phyloP scores from a whole-genome alignment of 768 basidiomycete genomes.

The Tricholoma sp. region DNA sequence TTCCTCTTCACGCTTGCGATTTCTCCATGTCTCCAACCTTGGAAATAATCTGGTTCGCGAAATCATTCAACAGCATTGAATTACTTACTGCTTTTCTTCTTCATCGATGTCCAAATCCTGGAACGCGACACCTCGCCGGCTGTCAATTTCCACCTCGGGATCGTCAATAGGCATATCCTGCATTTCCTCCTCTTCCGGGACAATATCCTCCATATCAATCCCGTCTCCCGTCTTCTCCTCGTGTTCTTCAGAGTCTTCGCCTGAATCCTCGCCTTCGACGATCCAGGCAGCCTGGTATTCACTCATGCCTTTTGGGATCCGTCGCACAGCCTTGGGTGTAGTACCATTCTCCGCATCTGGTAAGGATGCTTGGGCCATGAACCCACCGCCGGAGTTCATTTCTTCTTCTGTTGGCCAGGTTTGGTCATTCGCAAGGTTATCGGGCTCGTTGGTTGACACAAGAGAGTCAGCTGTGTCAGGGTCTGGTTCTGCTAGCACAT shows the following conservation, averaged over 20 bases:
- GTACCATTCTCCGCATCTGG: conserved; percentile 68
- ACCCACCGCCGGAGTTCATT: conserved; percentile 45
- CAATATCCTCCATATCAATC: conserved; percentile 33
- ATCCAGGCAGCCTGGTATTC: conserved; percentile 98
- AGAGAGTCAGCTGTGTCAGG: conserved; percentile 74
- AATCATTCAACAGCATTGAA: neutral
- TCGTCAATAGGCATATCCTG: conserved; percentile 52
- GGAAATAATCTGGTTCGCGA: conserved; percentile 7
- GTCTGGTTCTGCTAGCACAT: conserved; percentile 59
- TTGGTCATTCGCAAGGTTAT: conserved; percentile 90
- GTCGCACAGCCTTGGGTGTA: conserved; percentile 74
- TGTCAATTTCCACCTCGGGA: conserved; percentile 52
- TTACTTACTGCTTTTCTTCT: conserved; percentile 77
- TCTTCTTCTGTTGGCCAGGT: conserved; percentile 99
- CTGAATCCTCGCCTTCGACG: conserved; percentile 66
- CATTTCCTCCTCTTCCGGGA: conserved; percentile 64
- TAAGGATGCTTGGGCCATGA: conserved; percentile 30
- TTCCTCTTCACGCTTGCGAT: conserved; percentile 67
- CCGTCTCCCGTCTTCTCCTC: conserved; percentile 36
- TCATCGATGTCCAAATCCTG: conserved; percentile 80
- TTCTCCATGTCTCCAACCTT: conserved; percentile 68
- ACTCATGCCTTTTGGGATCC: conserved; percentile 92
- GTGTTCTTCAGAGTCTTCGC: conserved; percentile 46
- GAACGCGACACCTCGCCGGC: conserved; percentile 50
- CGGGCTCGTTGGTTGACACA: conserved; percentile 81